These are phyloP conservation scores for Rhizoctonia solani DNA, from an alignment of 1,284 basidiomycete species.

Conservation along the genomic window DNA sequence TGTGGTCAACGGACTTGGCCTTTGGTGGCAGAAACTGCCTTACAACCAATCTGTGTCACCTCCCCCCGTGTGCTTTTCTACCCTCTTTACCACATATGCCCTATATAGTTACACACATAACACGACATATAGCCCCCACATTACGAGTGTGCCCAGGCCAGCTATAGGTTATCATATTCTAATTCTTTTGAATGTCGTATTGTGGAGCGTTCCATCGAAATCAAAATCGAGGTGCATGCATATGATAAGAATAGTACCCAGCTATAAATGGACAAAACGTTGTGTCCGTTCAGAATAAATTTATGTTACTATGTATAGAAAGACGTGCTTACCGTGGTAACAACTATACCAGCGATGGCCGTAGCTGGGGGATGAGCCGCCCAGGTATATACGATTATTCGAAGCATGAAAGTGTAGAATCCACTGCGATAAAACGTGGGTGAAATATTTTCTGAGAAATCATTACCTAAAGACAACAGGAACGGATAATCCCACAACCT, in stretches of 20 bases:
- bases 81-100: too few species aligned
- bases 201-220: slow-evolving; percentile 11
- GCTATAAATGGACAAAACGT: neutral
- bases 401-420: slow-evolving; percentile 11
- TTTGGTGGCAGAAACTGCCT: too few species aligned
- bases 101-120: too few species aligned
- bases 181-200: slow-evolving; percentile 10
- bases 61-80: too few species aligned
- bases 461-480: too few species aligned
- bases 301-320: neutral
- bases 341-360: slow-evolving; percentile 8
- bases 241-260: neutral
- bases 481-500: too few species aligned
- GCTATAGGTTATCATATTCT: too few species aligned
- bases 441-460: too few species aligned
- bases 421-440: too few species aligned
- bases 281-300: neutral
- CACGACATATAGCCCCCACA: too few species aligned
- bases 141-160: neutral
- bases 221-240: slow-evolving; percentile 24
- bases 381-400: slow-evolving; percentile 24
- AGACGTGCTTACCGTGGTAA: slow-evolving; percentile 17
- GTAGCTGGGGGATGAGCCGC: slow-evolving; percentile 2
- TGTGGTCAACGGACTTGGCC: too few species aligned
- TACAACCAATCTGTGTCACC: too few species aligned